Percentiles rank a stretch among this genome's conserved stretches.
These are phyloP conservation scores for Epichloe hybrida DNA, from an alignment of 2,329 filamentous ascomycete genomes.

Conservation along the genomic window DNA sequence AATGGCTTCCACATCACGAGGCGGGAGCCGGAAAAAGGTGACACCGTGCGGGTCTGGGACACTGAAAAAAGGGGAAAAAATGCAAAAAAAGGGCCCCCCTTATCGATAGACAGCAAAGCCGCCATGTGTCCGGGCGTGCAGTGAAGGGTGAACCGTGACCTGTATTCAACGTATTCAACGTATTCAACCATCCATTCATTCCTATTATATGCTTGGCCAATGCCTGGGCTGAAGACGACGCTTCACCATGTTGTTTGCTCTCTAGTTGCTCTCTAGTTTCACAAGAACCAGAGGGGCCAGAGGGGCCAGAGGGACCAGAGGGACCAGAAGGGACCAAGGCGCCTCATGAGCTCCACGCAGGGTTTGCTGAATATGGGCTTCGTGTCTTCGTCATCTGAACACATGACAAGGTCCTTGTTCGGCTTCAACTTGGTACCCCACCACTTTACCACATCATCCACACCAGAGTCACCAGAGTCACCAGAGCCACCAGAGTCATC, in stretches of 20 bases:
- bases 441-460: not conserved
- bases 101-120: too few species aligned
- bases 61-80: not conserved
- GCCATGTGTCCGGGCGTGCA: too few species aligned
- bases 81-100: not conserved
- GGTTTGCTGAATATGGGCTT: not conserved
- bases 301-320: not conserved
- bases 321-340: not conserved
- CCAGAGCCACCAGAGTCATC: too few species aligned
- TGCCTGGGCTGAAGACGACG: not conserved
- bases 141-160: not conserved
- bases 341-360: not conserved
- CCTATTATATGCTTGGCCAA: not conserved
- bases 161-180: not conserved
- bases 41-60: not conserved
- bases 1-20: not conserved
- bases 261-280: conserved; percentile 1
- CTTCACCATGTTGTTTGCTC: not conserved
- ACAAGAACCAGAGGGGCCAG: not conserved
- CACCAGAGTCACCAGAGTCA: not conserved
- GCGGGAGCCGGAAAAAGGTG: not conserved
- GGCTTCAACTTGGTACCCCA: not conserved
- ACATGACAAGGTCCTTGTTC: not conserved
- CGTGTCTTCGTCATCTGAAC: not conserved
- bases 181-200: not conserved